Conservation (phyloP, 768 basidiomycete species). For the Panaeolus cyanescens region DNA sequence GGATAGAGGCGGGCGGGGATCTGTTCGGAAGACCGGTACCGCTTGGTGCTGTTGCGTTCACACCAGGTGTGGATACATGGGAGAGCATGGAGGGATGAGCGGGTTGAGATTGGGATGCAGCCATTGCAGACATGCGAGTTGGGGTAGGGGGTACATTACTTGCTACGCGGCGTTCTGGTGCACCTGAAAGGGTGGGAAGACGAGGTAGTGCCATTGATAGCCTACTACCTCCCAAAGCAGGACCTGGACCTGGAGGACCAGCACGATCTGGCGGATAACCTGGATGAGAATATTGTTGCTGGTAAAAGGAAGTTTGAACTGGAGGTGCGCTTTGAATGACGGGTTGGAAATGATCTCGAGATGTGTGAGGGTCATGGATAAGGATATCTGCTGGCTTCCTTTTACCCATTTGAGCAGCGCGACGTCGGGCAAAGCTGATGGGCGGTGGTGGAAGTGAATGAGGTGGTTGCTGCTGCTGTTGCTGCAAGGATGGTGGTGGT, state of each 20-base stretch:
- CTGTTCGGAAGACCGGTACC: conserved; percentile 15
- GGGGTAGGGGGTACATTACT: conserved; percentile 74
- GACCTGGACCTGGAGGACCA: background rate
- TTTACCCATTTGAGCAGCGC: conserved; percentile 66
- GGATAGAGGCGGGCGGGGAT: conserved; percentile 56
- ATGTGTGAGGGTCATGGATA: conserved; percentile 57
- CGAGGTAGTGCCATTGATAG: conserved; percentile 65
- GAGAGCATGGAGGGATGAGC: conserved; percentile 30
- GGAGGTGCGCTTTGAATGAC: conserved; percentile 80
- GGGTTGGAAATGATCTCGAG: conserved; percentile 57
- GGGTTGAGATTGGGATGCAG: background rate
- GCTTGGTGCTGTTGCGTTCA: conserved; percentile 9
- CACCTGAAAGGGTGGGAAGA: conserved; percentile 50
- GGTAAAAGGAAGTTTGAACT: conserved; percentile 39
- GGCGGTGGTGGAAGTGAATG: conserved; percentile 67
- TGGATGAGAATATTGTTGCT: conserved; percentile 4
- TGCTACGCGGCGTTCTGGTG: conserved; percentile 51
- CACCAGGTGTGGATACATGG: conserved; percentile 4
- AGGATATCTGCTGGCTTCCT: conserved; percentile 81
- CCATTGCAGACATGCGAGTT: conserved; percentile 47
- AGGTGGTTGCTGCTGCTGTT: conserved; percentile 19
- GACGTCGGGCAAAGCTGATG: conserved; percentile 77
- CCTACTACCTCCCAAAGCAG: conserved; percentile 39
- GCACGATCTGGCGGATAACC: background rate
- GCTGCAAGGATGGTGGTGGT: conserved; percentile 23